Conservation (phyloP, 2,329 filamentous ascomycete genomes). For the Peltaster fructicola region DNA sequence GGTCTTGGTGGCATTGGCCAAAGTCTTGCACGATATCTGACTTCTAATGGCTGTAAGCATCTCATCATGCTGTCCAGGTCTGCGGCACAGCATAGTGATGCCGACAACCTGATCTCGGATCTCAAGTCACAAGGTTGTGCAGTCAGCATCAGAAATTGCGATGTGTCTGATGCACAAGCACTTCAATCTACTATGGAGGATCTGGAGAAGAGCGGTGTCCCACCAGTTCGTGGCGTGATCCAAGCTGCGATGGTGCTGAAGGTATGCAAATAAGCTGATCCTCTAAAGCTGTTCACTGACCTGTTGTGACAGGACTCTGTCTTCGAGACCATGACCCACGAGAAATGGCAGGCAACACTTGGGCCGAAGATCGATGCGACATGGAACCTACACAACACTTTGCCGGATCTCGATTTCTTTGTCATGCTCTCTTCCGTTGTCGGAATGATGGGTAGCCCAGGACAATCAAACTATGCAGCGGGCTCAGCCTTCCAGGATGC, state of each 20-base stretch:
- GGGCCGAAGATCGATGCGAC: slow-evolving; percentile 14
- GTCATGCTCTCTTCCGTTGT: slow-evolving; percentile 12
- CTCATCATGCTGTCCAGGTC: slow-evolving; percentile 1
- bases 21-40: slow-evolving; percentile 1
- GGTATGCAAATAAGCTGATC: slow-evolving; percentile 2
- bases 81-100: too few species aligned
- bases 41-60: background rate
- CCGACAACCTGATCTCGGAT: too few species aligned
- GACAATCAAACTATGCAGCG: slow-evolving; percentile 12
- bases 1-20: slow-evolving; percentile 2
- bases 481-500: slow-evolving; percentile 12
- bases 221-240: slow-evolving; percentile 7
- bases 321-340: slow-evolving; percentile 11
- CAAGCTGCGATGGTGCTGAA: slow-evolving; percentile 20
- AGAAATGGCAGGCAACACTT: slow-evolving; percentile 6
- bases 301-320: slow-evolving; percentile 6
- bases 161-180: too few species aligned
- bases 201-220: background rate
- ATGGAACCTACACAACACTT: slow-evolving; percentile 10
- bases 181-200: too few species aligned
- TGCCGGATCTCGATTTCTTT: slow-evolving; percentile 17
- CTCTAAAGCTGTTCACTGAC: too few species aligned
- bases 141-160: too few species aligned
- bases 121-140: too few species aligned
- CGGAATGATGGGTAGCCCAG: slow-evolving; percentile 9